Percentiles rank a stretch among this genome's conserved stretches.
These are phyloP conservation scores for Penicillium crystallinum DNA, from an alignment of 495 filamentous ascomycete genomes.

Conservation along the genomic window DNA sequence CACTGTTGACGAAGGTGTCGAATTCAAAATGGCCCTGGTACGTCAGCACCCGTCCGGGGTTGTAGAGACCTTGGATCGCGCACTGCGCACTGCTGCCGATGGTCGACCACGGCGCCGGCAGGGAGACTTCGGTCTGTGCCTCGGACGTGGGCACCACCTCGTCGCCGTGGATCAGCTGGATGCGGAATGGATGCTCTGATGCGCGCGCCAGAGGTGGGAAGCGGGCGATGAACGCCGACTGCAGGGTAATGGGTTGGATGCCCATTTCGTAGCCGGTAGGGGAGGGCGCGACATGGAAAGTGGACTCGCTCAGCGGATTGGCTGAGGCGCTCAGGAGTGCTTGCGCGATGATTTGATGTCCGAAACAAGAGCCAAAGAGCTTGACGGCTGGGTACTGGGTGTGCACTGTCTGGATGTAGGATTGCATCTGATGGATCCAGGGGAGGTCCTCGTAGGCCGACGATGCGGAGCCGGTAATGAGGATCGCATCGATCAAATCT, in stretches of 20 bases:
- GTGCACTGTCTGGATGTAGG: conserved; percentile 33
- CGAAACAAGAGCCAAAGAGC: conserved; percentile 47
- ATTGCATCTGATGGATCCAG: conserved; percentile 31
- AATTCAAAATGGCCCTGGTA: conserved; percentile 45
- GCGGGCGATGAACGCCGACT: conserved; percentile 21
- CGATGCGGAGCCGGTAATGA: conserved; percentile 36
- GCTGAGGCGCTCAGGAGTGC: conserved; percentile 21
- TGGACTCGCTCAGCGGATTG: background rate
- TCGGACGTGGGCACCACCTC: conserved; percentile 22
- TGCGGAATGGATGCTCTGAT: conserved; percentile 14
- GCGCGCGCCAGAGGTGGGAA: conserved; percentile 21
- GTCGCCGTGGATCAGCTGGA: conserved; percentile 35
- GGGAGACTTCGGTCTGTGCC: conserved; percentile 3
- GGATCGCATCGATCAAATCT: conserved; percentile 31
- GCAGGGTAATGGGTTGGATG: conserved; percentile 29
- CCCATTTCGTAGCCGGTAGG: conserved; percentile 36
- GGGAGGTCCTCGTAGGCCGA: conserved; percentile 33
- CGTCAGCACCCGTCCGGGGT: conserved; percentile 30
- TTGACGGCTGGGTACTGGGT: conserved; percentile 35
- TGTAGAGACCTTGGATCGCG: conserved; percentile 39
- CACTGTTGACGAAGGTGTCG: conserved; percentile 33
- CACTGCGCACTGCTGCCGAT: conserved; percentile 31
- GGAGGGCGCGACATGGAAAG: conserved; percentile 22
- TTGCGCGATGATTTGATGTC: conserved; percentile 44
- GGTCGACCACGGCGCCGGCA: conserved; percentile 27